Evolutionary conservation across 176 grass and related monocot genomes (phyloP), one percentile per base, ranked within the genome.

Genomic region (Cenchrus americanus): DNA sequence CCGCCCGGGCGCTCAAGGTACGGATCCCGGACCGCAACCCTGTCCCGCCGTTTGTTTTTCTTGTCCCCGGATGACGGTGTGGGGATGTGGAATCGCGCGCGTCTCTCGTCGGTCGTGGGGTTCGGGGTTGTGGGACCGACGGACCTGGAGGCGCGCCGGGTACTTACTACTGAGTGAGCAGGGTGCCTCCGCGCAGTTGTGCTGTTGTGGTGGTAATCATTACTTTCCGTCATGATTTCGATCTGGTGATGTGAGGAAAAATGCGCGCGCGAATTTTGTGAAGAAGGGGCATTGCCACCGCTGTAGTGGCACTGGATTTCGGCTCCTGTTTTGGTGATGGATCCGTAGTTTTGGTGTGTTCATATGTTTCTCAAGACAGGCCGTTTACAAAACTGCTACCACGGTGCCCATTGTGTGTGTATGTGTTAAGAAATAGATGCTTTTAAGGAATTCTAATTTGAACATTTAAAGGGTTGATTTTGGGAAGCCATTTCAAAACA

Each of bases 1-100:
- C 91, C 3, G 77, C 87, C 32, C 72, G 86, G 76, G 80, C 67
- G 43, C 86, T 97, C 55, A 81, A 89, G 91, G 91, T 96, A 77
- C 80, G 69, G n/a, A 5, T 73, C 43, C 24, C 23, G 21, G 9
- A 60, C 17, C 14, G 32, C 1, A 32, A 40, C 40, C 9, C 66
- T 40, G 50, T 27, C 7, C 7, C 5, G 0, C 48, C 1, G 4
- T 32, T 24, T 41, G n/a, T n/a, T n/a, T n/a, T 5, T n/a, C 11
- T 65, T 41, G 15, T 66, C 48, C 24, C 14, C 55, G 34, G 17
- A 22, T 19, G 8, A 4, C 7, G 5, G 3, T 21, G 21, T 49
- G 52, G 17, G n/a, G 41, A 19, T 19, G 66, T 44, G 40, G 44
- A n/a, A 40, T 22, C 53, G 18, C 7, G 53, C 40, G n/a, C 3